These are phyloP conservation scores for Daldinia concentrica DNA, from an alignment of 495 filamentous ascomycete genomes.

Conservation along the genomic window DNA sequence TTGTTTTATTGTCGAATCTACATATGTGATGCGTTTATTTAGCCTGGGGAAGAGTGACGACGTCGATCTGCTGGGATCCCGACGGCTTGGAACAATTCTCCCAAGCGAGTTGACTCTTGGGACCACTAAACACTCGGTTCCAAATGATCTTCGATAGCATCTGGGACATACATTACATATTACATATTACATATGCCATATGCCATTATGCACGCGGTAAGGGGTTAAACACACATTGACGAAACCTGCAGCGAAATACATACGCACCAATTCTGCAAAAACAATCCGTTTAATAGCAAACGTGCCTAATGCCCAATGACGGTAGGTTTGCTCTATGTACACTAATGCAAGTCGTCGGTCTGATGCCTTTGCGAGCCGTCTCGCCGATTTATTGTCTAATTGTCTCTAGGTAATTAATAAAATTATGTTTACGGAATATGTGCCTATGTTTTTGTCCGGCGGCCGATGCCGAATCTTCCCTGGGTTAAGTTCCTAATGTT, in stretches of 20 bases:
- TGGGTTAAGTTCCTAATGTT: neutral
- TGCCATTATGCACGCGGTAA: slow-evolving; percentile 32
- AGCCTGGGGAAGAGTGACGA: slow-evolving; percentile 1
- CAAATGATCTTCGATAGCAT: slow-evolving; percentile 34
- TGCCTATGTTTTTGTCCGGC: slow-evolving; percentile 18
- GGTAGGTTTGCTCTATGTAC: slow-evolving; percentile 36
- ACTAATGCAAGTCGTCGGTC: slow-evolving; percentile 30
- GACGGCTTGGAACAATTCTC: slow-evolving; percentile 41
- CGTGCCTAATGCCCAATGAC: slow-evolving; percentile 7
- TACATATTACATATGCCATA: slow-evolving; percentile 3
- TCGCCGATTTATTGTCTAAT: slow-evolving; percentile 9
- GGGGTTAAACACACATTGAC: slow-evolving; percentile 20
- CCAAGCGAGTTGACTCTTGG: slow-evolving; percentile 34
- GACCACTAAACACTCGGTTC: slow-evolving; percentile 20
- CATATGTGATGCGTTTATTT: neutral
- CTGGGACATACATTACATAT: slow-evolving; percentile 20
- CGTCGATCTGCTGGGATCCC: slow-evolving; percentile 28
- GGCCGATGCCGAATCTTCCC: slow-evolving; percentile 37
- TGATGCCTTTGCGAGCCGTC: slow-evolving; percentile 28
- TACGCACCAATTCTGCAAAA: slow-evolving; percentile 18
- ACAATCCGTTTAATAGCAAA: slow-evolving; percentile 20
- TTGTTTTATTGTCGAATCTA: neutral
- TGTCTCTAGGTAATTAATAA: neutral
- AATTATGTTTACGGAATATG: slow-evolving; percentile 4
- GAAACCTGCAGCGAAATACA: slow-evolving; percentile 28